Evolutionary conservation across 2,329 filamentous ascomycete genomes (phyloP), one percentile per base, ranked within the genome.

Genomic region (Colletotrichum somersetense): DNA sequence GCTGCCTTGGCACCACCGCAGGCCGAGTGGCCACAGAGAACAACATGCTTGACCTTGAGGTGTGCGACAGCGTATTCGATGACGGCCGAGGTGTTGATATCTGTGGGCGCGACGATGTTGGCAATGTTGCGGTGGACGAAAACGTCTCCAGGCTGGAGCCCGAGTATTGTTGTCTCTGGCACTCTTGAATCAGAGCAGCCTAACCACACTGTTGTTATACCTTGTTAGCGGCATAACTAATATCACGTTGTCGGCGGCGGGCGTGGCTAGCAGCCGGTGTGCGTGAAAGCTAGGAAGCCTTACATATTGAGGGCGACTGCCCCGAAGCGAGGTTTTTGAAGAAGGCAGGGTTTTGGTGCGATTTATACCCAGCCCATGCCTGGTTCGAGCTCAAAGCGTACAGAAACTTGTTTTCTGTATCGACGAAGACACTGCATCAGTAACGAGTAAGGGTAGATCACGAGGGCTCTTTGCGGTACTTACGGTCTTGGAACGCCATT

Each of bases 51-150:
- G 76, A 93, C 91, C 76, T 91, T 89, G 46, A 97, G 85, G 79
- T 93, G 86, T 69, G 83, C 85, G 71, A 97, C 93, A 55, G 93
- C 92, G 79, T 92, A 97, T 79, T 96, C 91, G 79, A 97, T 91
- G 57, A 96, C 93, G 67, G 90, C 89, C 14, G 90, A 87, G 44
- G 91, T 91, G 83, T 90, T 93, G 80, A 96, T 88, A 80, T 97
- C 94, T 77, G 90, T 91, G 26, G 91, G 85, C 69, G 91, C 90
- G 74, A 97, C 84, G 78, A 96, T 89, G 84, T 97, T 97, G 82
- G 93, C 94, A 80, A 97, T 95, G 85, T 97, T 97, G 80, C 94
- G 92, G 85, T 97, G 94, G 64, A 94, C 92, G 81, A 97, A 97
- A 76, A 97, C 91, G 77, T 97, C 93, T 71, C 94, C 94, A 3